Conservation (phyloP, 495 filamentous ascomycete species). For the Letharia lupina region DNA sequence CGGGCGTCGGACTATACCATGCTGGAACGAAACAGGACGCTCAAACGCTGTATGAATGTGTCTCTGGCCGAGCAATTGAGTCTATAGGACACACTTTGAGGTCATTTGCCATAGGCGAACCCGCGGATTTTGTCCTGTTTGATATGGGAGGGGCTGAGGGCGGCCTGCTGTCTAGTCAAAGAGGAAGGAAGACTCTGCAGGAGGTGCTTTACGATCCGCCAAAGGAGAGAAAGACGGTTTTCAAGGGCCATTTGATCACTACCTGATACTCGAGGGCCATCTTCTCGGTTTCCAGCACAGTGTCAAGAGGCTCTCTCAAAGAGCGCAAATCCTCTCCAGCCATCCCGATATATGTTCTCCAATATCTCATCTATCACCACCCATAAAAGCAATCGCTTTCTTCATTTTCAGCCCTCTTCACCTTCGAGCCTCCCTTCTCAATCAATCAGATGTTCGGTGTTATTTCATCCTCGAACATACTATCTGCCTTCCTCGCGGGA, state of each 20-base stretch:
- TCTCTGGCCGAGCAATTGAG: conserved; percentile 48
- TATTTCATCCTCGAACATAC: conserved; percentile 1
- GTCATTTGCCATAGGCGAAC: conserved; percentile 5
- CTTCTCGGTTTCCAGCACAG: neutral
- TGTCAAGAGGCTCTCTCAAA: neutral
- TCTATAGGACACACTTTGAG: conserved; percentile 34
- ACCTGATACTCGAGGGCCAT: neutral
- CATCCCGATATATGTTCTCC: neutral
- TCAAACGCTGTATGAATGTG: conserved; percentile 51
- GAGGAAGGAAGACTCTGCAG: conserved; percentile 18
- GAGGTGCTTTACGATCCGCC: conserved; percentile 26
- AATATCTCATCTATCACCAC: neutral
- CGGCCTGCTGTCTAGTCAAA: conserved; percentile 3
- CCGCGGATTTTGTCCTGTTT: conserved; percentile 21
- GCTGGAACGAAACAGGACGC: conserved; percentile 52
- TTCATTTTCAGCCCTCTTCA: neutral
- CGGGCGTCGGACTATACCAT: conserved; percentile 61
- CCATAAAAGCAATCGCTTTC: neutral
- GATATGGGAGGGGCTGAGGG: neutral
- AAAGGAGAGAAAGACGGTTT: conserved; percentile 18
- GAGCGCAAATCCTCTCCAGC: neutral
- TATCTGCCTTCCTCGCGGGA: neutral
- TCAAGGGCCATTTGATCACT: conserved; percentile 15
- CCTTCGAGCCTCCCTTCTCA: neutral
- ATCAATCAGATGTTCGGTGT: neutral